These are phyloP conservation scores for Geotrichum fermentans DNA, from an alignment of 1,139 yeast genomes.

Conservation along the genomic window DNA sequence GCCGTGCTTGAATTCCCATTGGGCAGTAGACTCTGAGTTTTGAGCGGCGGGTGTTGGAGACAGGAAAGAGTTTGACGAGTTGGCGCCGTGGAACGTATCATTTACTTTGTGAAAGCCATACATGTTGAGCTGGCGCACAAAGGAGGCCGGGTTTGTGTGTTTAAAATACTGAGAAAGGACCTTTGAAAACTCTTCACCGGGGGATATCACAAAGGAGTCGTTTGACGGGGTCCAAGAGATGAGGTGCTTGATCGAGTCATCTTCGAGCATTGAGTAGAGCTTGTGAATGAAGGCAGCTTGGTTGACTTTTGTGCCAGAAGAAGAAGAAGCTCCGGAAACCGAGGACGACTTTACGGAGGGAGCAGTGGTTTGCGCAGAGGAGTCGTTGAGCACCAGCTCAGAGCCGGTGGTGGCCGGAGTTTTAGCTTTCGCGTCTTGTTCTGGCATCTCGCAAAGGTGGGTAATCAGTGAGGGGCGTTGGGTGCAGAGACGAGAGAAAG, in stretches of 20 bases:
- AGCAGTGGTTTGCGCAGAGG: not conserved
- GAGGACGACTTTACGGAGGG: conserved; percentile 11
- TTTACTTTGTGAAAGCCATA: conserved; percentile 88
- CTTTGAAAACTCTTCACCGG: conserved; percentile 43
- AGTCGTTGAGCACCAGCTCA: not conserved
- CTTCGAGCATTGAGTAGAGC: conserved; percentile 56
- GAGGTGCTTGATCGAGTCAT: conserved; percentile 45
- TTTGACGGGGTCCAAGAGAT: conserved; percentile 76
- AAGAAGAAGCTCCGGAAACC: conserved; percentile 30
- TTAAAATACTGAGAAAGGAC: conserved; percentile 88
- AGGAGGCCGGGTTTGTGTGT: conserved; percentile 90
- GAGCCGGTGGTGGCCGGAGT: conserved; percentile 2
- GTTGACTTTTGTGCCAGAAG: conserved; percentile 36
- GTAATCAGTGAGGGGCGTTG: not conserved
- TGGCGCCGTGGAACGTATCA: conserved; percentile 30
- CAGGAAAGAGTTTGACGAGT: conserved; percentile 10
- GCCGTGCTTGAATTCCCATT: conserved; percentile 88
- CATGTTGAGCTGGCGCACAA: conserved; percentile 94
- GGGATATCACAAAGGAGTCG: conserved; percentile 43
- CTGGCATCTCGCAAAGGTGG: not conserved
- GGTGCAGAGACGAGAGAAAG: not conserved
- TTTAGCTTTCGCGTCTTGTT: conserved; percentile 8
- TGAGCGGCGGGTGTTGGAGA: conserved; percentile 11
- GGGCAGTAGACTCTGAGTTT: conserved; percentile 29
- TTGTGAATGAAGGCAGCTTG: conserved; percentile 59